Percentiles rank a stretch among this genome's conserved stretches.
Conservation (phyloP, 768 basidiomycete genomes). For the Leccinellum luteum region DNA sequence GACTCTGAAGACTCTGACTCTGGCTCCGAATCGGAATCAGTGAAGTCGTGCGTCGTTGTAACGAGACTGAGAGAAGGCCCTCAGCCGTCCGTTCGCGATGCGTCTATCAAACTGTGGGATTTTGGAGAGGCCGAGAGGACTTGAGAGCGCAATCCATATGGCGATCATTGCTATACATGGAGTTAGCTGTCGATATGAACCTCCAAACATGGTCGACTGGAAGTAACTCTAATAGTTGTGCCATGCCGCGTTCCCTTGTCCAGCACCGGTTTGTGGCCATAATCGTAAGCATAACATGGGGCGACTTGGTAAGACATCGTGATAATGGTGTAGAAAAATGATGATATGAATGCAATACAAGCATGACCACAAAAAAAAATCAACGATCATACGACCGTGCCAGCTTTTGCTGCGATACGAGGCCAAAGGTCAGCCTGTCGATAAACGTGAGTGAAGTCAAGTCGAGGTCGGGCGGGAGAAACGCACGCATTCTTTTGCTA, state of each 20-base stretch:
- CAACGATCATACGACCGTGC: constrained; percentile 84
- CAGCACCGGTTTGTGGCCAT: constrained; percentile 13
- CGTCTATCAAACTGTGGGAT: constrained; percentile 30
- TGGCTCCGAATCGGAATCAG: constrained; percentile 14
- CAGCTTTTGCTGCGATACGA: constrained; percentile 98
- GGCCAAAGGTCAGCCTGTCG: constrained; percentile 94
- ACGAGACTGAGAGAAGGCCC: constrained; percentile 12
- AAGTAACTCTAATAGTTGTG: not conserved
- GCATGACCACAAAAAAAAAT: constrained; percentile 13
- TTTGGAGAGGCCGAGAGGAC: not conserved
- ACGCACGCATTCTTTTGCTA: constrained; percentile 99
- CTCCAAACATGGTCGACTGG: not conserved
- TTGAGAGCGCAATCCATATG: not conserved
- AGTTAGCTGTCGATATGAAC: not conserved
- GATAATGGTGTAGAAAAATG: not conserved
- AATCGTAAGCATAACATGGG: constrained; percentile 18
- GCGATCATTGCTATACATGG: not conserved
- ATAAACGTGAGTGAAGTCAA: not conserved
- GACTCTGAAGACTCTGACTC: constrained; percentile 10
- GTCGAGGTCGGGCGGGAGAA: not conserved
- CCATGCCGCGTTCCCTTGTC: not conserved
- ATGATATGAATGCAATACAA: constrained; percentile 5
- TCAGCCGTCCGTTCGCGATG: constrained; percentile 22
- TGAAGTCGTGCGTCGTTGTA: not conserved
- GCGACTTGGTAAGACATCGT: constrained; percentile 18